These are phyloP conservation scores for Blakeslea trispora DNA, from an alignment of 371 early-diverging fungal species.

Conservation along the genomic window DNA sequence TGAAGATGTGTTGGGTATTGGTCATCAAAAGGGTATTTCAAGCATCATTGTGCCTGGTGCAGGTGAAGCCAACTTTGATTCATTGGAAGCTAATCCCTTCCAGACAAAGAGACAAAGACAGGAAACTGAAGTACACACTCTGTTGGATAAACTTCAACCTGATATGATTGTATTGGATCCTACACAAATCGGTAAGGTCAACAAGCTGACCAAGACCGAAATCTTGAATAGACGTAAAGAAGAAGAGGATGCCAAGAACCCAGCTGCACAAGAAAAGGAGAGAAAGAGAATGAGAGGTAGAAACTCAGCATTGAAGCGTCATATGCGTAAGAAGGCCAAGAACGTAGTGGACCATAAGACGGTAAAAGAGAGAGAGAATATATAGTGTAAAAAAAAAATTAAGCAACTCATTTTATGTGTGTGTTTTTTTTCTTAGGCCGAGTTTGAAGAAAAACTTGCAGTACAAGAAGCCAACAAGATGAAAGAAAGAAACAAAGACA, in stretches of 20 bases:
- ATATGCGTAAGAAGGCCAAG: conserved; percentile 67
- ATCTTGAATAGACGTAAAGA: conserved; percentile 42
- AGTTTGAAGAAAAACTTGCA: conserved; percentile 30
- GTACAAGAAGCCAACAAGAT: conserved; percentile 23
- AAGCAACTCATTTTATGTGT: too few species aligned
- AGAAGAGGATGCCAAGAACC: conserved; percentile 36
- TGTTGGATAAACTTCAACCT: conserved; percentile 92
- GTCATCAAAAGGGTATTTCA: conserved; percentile 83
- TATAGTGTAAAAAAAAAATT: too few species aligned
- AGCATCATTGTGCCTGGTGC: conserved; percentile 93
- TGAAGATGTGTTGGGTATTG: conserved; percentile 97
- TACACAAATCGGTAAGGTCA: conserved; percentile 66
- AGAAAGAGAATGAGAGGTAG: conserved; percentile 76
- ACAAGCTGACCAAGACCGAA: conserved; percentile 49
- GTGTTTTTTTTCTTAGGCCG: conserved; percentile 15
- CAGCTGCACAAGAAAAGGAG: conserved; percentile 48
- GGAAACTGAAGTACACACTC: conserved; percentile 89
- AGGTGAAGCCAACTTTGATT: conserved; percentile 98
- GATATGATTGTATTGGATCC: conserved; percentile 91
- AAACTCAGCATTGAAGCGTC: conserved; percentile 75
- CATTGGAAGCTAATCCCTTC: conserved; percentile 94
- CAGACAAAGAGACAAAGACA: conserved; percentile 89
- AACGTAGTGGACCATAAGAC: conserved; percentile 76
- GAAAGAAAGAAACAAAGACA: conserved; percentile 32
- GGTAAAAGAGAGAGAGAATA: conserved; percentile 32